phyloP scores from a whole-genome alignment of 495 filamentous ascomycete species.

The Alectoria sarmentosa region DNA sequence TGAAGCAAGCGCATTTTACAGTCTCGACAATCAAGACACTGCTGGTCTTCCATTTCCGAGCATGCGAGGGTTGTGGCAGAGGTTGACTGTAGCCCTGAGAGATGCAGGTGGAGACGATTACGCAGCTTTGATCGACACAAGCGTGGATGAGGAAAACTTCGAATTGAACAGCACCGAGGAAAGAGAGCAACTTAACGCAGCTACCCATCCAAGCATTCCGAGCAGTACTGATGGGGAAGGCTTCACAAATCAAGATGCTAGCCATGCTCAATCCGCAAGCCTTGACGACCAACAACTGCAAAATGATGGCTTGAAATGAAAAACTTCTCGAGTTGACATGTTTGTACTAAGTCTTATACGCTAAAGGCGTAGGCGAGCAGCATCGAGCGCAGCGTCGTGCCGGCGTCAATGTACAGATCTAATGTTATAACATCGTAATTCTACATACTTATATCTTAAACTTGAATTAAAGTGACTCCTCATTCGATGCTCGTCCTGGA shows the following conservation, averaged over 20 bases:
- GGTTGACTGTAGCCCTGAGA: conserved; percentile 4
- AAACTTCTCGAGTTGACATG: background rate
- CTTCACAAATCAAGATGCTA: conserved; percentile 15
- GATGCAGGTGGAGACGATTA: background rate
- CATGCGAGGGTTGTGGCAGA: conserved; percentile 20
- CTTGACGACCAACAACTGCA: conserved; percentile 28
- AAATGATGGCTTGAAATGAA: conserved; percentile 6
- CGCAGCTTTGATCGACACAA: background rate
- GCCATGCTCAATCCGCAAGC: background rate
- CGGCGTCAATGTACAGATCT: background rate
- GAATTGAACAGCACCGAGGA: background rate
- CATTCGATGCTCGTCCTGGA: too few relatives aligned
- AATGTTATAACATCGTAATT: too few relatives aligned
- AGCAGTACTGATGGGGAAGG: conserved; percentile 8
- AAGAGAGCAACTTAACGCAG: conserved; percentile 8
- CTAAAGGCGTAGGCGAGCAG: background rate
- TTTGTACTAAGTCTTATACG: background rate
- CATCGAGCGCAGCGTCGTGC: background rate
- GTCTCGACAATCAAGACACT: background rate
- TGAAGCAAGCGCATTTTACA: conserved; percentile 17
- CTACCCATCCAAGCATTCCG: background rate
- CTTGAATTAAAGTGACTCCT: too few relatives aligned
- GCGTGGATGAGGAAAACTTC: background rate
- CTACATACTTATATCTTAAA: too few relatives aligned
- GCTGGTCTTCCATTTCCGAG: conserved; percentile 17